Evolutionary conservation across 257 asterid species (phyloP).

Genomic region (Nicotiana sylvestris): DNA sequence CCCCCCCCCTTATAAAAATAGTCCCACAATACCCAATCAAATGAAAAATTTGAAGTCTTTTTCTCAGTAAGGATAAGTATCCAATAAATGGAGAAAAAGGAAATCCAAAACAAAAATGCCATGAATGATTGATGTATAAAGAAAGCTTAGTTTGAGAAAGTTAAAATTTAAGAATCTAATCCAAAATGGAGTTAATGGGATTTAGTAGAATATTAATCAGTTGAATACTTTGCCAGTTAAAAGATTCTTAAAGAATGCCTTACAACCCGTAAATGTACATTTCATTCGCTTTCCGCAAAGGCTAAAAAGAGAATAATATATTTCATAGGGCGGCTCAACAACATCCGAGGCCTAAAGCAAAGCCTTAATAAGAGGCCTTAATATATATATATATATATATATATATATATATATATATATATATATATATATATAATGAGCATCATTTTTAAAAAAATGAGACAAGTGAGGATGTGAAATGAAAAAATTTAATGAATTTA

Average conservation of each 20-base stretch:
- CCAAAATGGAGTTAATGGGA: slow-evolving; percentile 15
- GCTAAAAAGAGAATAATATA: slow-evolving; percentile 25
- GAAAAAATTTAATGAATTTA: no score
- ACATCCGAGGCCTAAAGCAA: no score
- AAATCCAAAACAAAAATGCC: neutral
- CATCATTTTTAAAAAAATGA: no score
- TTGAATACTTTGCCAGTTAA: slow-evolving; percentile 26
- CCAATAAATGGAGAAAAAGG: slow-evolving; percentile 4
- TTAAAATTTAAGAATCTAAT: slow-evolving; percentile 10
- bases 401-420: no score
- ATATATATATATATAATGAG: no score
- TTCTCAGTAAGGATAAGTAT: slow-evolving; percentile 12
- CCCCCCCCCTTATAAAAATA: no score
- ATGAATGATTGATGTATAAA: slow-evolving; percentile 22
- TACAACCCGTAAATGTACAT: slow-evolving; percentile 39
- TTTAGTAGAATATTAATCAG: slow-evolving; percentile 15
- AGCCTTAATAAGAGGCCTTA: no score
- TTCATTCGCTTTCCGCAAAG: slow-evolving; percentile 36
- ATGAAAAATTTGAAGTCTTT: neutral
- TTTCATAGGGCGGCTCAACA: neutral
- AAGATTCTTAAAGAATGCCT: slow-evolving; percentile 26
- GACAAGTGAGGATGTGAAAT: no score
- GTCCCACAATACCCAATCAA: neutral
- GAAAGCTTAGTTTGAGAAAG: neutral
- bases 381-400: no score